phyloP scores from a whole-genome alignment of 2,329 filamentous ascomycete genomes.

The Xylariaceae sp. region DNA sequence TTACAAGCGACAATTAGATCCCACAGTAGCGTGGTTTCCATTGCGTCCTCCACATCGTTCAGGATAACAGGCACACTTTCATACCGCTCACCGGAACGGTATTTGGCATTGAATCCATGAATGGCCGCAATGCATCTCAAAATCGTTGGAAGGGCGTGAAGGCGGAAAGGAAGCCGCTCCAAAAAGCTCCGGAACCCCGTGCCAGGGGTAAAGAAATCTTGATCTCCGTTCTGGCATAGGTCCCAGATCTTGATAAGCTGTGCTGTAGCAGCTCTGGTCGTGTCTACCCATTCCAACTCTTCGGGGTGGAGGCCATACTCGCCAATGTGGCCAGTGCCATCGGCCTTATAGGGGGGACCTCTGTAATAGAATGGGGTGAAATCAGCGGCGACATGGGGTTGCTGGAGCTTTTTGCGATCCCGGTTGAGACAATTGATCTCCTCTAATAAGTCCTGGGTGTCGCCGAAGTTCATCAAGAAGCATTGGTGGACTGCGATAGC shows the following conservation, averaged over 20 bases:
- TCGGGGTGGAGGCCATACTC: conserved; percentile 37
- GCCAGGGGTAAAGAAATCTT: conserved; percentile 37
- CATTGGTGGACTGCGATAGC: conserved; percentile 39
- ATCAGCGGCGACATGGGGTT: conserved; percentile 11
- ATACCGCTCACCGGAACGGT: too few species aligned
- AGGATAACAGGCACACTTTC: neutral
- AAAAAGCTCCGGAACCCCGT: conserved; percentile 38
- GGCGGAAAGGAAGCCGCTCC: conserved; percentile 34
- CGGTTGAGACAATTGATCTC: conserved; percentile 28
- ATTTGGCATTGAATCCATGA: too few species aligned
- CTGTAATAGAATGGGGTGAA: conserved; percentile 36
- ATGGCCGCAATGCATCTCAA: conserved; percentile 30
- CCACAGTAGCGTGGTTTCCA: conserved; percentile 23
- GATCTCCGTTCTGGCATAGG: conserved; percentile 19
- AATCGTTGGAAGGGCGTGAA: conserved; percentile 28
- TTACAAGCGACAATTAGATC: conserved; percentile 32
- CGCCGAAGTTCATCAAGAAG: conserved; percentile 39
- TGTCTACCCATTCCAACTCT: conserved; percentile 28
- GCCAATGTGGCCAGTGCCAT: conserved; percentile 23
- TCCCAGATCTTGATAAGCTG: conserved; percentile 24
- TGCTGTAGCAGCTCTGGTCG: conserved; percentile 23
- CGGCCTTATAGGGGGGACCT: conserved; percentile 21
- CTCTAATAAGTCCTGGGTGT: conserved; percentile 30
- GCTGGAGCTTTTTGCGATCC: neutral
- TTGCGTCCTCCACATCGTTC: neutral